These are phyloP conservation scores for Malassezia equina DNA, from an alignment of 1,284 basidiomycete genomes.

Conservation along the genomic window DNA sequence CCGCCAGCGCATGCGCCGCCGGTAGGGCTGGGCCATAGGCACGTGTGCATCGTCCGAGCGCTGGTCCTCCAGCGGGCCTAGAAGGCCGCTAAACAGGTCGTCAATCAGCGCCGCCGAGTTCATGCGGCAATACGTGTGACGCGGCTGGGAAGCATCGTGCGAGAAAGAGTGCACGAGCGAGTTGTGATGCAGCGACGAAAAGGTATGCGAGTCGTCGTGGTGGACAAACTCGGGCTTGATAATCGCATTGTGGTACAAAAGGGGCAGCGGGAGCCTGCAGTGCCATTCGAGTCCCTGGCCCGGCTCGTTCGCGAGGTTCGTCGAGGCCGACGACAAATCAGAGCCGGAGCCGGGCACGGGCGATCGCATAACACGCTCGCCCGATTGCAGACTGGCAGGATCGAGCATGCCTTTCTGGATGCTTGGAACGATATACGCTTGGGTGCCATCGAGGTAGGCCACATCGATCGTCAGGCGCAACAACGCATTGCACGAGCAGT, in stretches of 20 bases:
- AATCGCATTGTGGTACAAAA: not conserved
- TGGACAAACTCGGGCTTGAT: slow-evolving; percentile 3
- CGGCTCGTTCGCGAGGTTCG: not conserved
- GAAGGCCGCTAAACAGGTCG: slow-evolving; percentile 9
- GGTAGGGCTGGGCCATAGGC: not conserved
- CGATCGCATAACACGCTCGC: not conserved
- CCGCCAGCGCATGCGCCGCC: slow-evolving; percentile 8
- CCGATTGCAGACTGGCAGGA: not conserved
- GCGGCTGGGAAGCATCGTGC: slow-evolving; percentile 3
- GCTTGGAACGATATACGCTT: slow-evolving; percentile 54
- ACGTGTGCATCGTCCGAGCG: not conserved
- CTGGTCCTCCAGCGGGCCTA: slow-evolving; percentile 2
- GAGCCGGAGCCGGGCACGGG: not conserved
- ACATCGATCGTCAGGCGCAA: slow-evolving; percentile 61
- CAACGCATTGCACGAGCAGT: slow-evolving; percentile 69
- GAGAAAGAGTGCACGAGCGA: not conserved
- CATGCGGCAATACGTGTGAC: slow-evolving; percentile 6
- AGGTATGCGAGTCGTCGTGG: not conserved
- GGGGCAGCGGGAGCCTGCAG: slow-evolving; percentile 15
- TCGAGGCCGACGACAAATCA: not conserved
- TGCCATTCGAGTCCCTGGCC: slow-evolving; percentile 12
- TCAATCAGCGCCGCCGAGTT: slow-evolving; percentile 9
- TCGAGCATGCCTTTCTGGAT: slow-evolving; percentile 32
- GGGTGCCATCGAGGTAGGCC: slow-evolving; percentile 56
- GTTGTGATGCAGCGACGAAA: not conserved